These are phyloP conservation scores for Coelastrella sp. DNA, from an alignment of 139 green algal species.

Conservation along the genomic window DNA sequence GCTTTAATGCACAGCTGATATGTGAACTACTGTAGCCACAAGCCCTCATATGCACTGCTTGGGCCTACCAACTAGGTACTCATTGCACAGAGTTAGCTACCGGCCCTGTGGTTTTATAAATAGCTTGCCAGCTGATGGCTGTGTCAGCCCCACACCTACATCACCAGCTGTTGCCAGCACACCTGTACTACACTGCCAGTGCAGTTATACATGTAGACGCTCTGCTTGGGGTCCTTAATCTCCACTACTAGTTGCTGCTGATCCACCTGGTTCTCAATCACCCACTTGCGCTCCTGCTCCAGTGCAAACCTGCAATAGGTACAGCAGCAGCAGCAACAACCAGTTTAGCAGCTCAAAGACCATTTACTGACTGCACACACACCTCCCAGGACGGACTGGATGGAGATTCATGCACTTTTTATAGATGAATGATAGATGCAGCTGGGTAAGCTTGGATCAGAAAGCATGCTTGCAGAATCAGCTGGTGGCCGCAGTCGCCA, in stretches of 20 bases:
- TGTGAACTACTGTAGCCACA: not conserved
- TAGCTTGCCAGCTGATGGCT: not conserved
- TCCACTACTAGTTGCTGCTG: constrained; percentile 80
- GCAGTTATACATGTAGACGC: constrained; percentile 95
- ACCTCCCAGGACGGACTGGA: not conserved
- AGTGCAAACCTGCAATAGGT: constrained; percentile 71
- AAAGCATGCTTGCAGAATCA: no score
- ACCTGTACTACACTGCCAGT: constrained; percentile 80
- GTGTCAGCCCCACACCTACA: not conserved
- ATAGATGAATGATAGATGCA: not conserved
- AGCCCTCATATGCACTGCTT: not conserved
- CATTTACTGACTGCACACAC: not conserved
- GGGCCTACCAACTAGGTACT: no score
- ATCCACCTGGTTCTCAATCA: constrained; percentile 86
- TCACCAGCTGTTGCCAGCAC: not conserved
- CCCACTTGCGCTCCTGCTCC: constrained; percentile 88
- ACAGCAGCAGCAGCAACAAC: not conserved
- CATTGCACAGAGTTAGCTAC: not conserved
- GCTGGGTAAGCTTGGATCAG: no score
- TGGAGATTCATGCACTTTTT: no score
- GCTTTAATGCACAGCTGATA: not conserved
- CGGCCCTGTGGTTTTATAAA: not conserved
- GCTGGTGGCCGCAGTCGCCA: no score
- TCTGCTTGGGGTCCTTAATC: constrained; percentile 81
- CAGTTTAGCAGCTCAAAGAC: no score